phyloP scores from a whole-genome alignment of 1,284 basidiomycete species.

The Tilletia horrida region DNA sequence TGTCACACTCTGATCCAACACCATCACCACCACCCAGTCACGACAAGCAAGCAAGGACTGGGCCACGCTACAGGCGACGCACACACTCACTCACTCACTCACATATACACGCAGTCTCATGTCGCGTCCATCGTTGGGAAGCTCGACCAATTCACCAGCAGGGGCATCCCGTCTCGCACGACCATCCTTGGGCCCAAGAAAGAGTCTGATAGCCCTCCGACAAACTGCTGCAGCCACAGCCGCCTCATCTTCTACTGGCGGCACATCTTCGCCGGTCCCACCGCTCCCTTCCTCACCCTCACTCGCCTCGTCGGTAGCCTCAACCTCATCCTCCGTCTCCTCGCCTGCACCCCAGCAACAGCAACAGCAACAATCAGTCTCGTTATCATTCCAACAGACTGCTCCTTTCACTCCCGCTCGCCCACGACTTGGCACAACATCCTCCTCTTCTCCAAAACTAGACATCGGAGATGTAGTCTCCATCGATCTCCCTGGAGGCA shows the following conservation, averaged over 20 bases:
- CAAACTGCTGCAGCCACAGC: background rate
- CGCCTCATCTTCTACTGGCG: background rate
- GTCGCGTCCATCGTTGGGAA: conserved; percentile 6
- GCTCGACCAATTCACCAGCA: background rate
- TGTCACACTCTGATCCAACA: conserved; percentile 2
- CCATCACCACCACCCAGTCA: background rate
- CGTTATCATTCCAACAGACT: background rate
- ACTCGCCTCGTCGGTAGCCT: background rate
- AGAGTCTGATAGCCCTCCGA: conserved; percentile 14
- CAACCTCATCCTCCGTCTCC: background rate
- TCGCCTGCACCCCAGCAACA: no score
- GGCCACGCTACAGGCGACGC: background rate
- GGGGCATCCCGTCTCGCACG: conserved; percentile 3
- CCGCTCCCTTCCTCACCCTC: background rate
- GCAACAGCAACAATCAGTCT: no score
- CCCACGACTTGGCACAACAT: background rate
- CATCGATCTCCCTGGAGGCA: conserved; percentile 30
- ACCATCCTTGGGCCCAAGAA: conserved; percentile 1
- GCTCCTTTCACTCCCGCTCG: conserved; percentile 2
- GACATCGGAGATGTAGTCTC: conserved; percentile 47
- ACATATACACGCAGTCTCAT: no score
- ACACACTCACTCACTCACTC: background rate
- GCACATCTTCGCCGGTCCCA: background rate
- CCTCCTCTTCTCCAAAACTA: conserved; percentile 8
- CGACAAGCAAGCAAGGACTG: background rate